Conservation (phyloP, 192 early-diverging fungal genomes). For the Coemansia sp. region DNA sequence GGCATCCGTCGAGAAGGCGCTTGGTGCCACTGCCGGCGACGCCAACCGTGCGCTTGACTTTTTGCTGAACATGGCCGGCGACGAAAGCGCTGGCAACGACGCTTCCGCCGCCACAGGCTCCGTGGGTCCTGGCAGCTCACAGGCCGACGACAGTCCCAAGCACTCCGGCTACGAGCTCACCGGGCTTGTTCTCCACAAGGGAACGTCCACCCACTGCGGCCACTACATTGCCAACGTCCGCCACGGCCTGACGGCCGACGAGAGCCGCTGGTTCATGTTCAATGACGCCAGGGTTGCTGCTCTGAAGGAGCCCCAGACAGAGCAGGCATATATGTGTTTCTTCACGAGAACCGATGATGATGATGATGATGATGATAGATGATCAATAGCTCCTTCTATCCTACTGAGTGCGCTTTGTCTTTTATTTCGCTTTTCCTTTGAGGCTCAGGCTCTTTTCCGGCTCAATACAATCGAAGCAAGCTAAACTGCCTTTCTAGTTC, state of each 20-base stretch:
- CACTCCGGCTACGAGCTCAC: slow-evolving; percentile 52
- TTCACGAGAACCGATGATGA: slow-evolving; percentile 51
- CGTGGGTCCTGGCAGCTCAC: slow-evolving; percentile 11
- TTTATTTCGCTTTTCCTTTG: no score
- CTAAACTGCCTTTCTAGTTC: no score
- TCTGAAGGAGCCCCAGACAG: slow-evolving; percentile 62
- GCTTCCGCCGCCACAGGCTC: background rate
- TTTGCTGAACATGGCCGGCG: slow-evolving; percentile 86
- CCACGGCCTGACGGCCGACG: slow-evolving; percentile 48
- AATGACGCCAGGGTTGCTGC: slow-evolving; percentile 95
- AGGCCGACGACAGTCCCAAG: slow-evolving; percentile 28
- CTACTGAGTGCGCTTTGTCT: background rate
- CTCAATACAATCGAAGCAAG: no score
- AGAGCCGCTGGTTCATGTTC: slow-evolving; percentile 80
- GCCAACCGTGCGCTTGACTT: slow-evolving; percentile 93
- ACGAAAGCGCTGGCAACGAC: slow-evolving; percentile 20
- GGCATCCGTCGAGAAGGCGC: slow-evolving; percentile 76
- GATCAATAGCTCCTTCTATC: background rate
- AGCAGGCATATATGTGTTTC: slow-evolving; percentile 73
- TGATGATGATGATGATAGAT: slow-evolving; percentile 6
- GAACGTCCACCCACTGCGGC: slow-evolving; percentile 91
- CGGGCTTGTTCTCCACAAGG: slow-evolving; percentile 93
- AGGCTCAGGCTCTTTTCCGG: no score
- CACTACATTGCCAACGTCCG: slow-evolving; percentile 92
- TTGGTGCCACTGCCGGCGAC: slow-evolving; percentile 80